Conservation (phyloP, 306 rosid species). For the Senna tora region DNA sequence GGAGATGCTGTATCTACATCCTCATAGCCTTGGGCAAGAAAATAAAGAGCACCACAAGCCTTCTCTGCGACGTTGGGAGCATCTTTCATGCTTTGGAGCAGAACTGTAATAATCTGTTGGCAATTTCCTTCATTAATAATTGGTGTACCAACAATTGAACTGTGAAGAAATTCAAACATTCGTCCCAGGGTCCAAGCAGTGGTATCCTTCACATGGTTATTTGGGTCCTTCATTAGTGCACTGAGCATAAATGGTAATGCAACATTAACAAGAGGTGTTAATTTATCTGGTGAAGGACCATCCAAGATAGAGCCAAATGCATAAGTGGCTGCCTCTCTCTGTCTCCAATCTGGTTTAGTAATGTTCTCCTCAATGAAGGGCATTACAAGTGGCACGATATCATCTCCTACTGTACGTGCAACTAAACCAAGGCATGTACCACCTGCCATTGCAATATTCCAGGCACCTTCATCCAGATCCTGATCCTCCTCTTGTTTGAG, state of each 20-base stretch:
- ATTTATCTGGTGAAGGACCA: conserved; percentile 83
- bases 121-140: conserved; percentile 76
- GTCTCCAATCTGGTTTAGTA: conserved; percentile 91
- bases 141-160: conserved; percentile 70
- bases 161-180: conserved; percentile 89
- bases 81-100: conserved; percentile 93
- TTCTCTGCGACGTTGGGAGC: conserved; percentile 95
- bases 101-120: conserved; percentile 82
- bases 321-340: conserved; percentile 90
- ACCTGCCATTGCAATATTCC: conserved; percentile 98
- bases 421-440: conserved; percentile 93
- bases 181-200: conserved; percentile 96
- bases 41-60: conserved; percentile 94
- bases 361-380: conserved; percentile 90
- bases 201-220: conserved; percentile 92
- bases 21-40: conserved; percentile 89
- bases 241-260: conserved; percentile 79
- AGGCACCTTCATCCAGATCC: conserved; percentile 95
- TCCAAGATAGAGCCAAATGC: conserved; percentile 95
- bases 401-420: conserved; percentile 90
- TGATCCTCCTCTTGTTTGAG: conserved; percentile 97
- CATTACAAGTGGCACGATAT: conserved; percentile 78
- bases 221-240: conserved; percentile 75
- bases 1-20: conserved; percentile 69
- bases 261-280: conserved; percentile 70